These are phyloP conservation scores for Selenicereus undatus DNA, from an alignment of 148 eudicot genomes.

Conservation along the genomic window DNA sequence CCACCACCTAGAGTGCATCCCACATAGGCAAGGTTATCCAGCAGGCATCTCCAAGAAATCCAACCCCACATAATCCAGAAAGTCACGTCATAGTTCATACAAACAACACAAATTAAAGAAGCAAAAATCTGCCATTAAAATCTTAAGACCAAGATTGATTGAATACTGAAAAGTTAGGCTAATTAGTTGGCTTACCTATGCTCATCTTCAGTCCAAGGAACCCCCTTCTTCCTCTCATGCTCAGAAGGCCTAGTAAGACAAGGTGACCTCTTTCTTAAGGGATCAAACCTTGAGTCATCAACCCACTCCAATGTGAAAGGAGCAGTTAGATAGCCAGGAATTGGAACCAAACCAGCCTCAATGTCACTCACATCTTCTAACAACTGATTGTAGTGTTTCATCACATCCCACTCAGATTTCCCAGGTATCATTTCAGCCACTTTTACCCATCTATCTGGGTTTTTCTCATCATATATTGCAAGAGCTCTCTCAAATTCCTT, in stretches of 20 bases:
- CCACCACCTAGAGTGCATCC: no score
- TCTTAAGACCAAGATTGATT: not conserved
- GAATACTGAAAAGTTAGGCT: not conserved
- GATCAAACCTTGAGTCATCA: constrained; percentile 37
- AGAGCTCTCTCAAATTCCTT: constrained; percentile 70
- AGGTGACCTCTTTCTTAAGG: constrained; percentile 34
- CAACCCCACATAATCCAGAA: not conserved
- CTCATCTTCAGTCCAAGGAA: constrained; percentile 97
- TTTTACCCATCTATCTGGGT: constrained; percentile 59
- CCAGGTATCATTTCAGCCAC: constrained; percentile 65
- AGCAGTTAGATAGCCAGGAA: constrained; percentile 69
- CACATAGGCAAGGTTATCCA: not conserved
- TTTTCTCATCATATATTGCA: constrained; percentile 51
- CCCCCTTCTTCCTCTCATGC: constrained; percentile 85
- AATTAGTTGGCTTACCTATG: constrained; percentile 50
- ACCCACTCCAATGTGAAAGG: constrained; percentile 61
- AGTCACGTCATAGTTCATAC: not conserved
- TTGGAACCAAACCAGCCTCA: constrained; percentile 79
- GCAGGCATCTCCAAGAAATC: not conserved
- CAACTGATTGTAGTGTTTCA: constrained; percentile 56
- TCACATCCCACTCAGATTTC: constrained; percentile 55
- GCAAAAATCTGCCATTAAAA: not conserved
- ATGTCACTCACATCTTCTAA: constrained; percentile 74
- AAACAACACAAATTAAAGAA: not conserved
- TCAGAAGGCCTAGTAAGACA: constrained; percentile 41